Evolutionary conservation across 1,139 yeast species (phyloP).

Genomic region (Hyphopichia pseudoburtonii): DNA sequence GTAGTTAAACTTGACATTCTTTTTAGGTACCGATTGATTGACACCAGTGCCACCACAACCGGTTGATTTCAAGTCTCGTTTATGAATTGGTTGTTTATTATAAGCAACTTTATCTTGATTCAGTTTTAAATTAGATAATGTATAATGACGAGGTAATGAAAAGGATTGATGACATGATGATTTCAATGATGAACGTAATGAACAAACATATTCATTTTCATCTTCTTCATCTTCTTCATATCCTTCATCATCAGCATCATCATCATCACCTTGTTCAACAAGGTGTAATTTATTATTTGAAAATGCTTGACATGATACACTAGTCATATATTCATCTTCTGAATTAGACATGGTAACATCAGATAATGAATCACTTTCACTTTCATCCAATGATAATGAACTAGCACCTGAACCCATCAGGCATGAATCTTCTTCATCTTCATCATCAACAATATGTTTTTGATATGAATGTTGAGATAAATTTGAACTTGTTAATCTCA

Average conservation of each 20-base stretch:
- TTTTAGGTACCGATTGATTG: conserved; percentile 10
- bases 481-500: conserved; percentile 1
- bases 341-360: conserved; percentile 1
- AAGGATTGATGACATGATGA: not conserved
- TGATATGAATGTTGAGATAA: not conserved
- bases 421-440: too few relatives aligned
- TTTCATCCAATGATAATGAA: conserved; percentile 5
- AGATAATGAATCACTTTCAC: conserved; percentile 2
- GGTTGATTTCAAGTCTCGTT: not conserved
- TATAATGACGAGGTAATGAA: not conserved
- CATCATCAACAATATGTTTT: too few relatives aligned
- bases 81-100: conserved; percentile 3
- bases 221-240: not conserved
- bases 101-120: not conserved
- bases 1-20: conserved; percentile 40
- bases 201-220: conserved; percentile 1
- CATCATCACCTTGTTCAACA: conserved; percentile 1
- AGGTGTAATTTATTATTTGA: not conserved
- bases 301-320: too few relatives aligned
- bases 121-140: not conserved
- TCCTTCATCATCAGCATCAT: not conserved
- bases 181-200: conserved; percentile 2
- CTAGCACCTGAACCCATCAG: not conserved
- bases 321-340: too few relatives aligned
- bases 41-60: too few relatives aligned